phyloP scores from a whole-genome alignment of 75 land plant species.

The Cunninghamia lanceolata region DNA sequence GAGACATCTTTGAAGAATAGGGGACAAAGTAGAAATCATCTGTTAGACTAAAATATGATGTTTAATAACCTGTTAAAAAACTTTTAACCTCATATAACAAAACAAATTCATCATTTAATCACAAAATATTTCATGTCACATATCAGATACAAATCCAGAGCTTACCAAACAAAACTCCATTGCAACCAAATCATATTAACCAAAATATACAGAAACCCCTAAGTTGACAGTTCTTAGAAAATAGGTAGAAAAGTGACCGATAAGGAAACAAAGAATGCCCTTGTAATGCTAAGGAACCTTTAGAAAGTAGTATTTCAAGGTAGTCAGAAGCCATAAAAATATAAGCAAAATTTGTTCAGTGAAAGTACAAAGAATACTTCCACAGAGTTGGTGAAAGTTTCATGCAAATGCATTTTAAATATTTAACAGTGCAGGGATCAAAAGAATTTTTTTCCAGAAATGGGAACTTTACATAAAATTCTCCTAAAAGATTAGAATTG shows the following conservation, averaged over 20 bases:
- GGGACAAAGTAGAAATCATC: too few species aligned
- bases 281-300: neutral
- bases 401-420: neutral
- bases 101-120: neutral
- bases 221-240: neutral
- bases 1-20: too few species aligned
- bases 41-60: too few species aligned
- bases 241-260: neutral
- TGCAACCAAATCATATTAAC: neutral
- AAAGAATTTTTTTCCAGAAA: too few species aligned
- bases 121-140: neutral
- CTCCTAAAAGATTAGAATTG: too few species aligned
- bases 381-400: neutral
- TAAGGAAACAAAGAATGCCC: neutral
- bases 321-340: neutral
- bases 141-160: neutral
- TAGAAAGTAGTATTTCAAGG: neutral
- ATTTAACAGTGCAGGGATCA: neutral
- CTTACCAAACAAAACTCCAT: neutral
- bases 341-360: neutral
- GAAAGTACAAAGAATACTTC: neutral
- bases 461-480: too few species aligned
- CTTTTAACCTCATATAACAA: too few species aligned
- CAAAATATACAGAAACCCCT: neutral
- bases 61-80: too few species aligned